Evolutionary conservation across 495 filamentous ascomycete species (phyloP), one percentile per base, ranked within the genome.

Genomic region (Staphylotrichum longicolle): DNA sequence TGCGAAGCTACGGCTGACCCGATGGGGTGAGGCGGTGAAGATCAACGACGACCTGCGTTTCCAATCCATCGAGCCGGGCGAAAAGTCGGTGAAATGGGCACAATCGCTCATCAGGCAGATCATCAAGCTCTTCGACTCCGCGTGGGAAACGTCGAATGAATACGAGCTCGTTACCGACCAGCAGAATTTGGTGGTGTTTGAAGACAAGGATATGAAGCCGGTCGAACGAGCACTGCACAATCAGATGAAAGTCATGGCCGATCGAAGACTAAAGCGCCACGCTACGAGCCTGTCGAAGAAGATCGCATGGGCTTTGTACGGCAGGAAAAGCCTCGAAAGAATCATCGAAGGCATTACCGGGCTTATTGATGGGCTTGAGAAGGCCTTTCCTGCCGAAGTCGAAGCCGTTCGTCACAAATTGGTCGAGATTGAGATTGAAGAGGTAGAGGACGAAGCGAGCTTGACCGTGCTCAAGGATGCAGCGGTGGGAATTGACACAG

Each of bases 1-100:
- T 49, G 71, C 72, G 12, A 64, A 66, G 50, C 64, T 69, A 7
- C 66, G 60, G 11, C 59, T 70, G 11, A 50, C 55, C 10, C 75
- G 73, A 45, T 76, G 73, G 69, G 73, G 72, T 40, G 56, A 73
- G 42, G 54, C 61, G 20, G 66, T 73, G 40, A 51, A 63, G n/a
- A 65, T 70, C 47, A 60, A 67, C 42, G 14, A 60, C 4, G 57
- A 67, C 48, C 39, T 15, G 3, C 59, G 57, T 46, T 66, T 66
- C 45, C 33, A 32, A 12, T 40, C 52, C 12, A 58, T 27, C 45
- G 10, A 44, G 44, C 66, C 63, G 33, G 20, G 10, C 7, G 60
- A 66, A n/a, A 32, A 47, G 32, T 41, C 60, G 14, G 33, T 45
- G 34, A 7, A 50, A 33, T 5, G 42, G 27, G 40, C 45, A 12